Evolutionary conservation across 371 early-diverging fungal genomes (phyloP), one percentile per base, ranked within the genome.

Genomic region (Apophysomyces ossiformis): DNA sequence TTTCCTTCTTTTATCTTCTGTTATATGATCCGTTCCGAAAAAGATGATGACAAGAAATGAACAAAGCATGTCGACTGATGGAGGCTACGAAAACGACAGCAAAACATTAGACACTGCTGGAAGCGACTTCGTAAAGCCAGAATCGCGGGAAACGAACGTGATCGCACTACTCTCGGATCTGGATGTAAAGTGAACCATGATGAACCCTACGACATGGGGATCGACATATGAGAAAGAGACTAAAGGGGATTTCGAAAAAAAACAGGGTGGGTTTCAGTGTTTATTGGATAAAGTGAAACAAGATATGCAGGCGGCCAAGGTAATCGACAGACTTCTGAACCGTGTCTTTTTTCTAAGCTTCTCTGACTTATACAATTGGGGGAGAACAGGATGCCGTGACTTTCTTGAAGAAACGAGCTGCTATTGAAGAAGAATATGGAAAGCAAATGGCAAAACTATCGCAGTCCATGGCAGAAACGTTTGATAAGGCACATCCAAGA

Each of bases 21-120:
- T 41, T 41, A 16, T 50, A 50, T 50, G 54, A 21, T 50, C 26
- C 16, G 21, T 18, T 18, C 26, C 54, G 54, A 16, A 50, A 50
- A 26, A 26, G 32, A 50, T 50, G 54, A 50, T 50, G 54, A 50
- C 54, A 50, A 50, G 54, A 21, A 50, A 50, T 50, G 54, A 50
- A 50, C 54, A 50, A 50, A 18, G 18, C n/a, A 50, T 21, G 11
- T 16, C 71, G 5, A 85, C 86, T 21, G 70, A 75, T 11, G 89
- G 87, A 4, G 70, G 89, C 35, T 80, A 88, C 62, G 89, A 89
- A 69, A 86, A 87, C 35, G 89, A 88, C 9, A 86, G 84, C 6
- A 70, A 87, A 21, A 39, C 65, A 2, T 78, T 80, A 9, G 84
- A 78, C 54, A 65, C 83, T 12, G 85, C 82, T 1, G 88, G 87